Conservation (phyloP, 1,284 basidiomycete species). For the Neolentinus lepideus region DNA sequence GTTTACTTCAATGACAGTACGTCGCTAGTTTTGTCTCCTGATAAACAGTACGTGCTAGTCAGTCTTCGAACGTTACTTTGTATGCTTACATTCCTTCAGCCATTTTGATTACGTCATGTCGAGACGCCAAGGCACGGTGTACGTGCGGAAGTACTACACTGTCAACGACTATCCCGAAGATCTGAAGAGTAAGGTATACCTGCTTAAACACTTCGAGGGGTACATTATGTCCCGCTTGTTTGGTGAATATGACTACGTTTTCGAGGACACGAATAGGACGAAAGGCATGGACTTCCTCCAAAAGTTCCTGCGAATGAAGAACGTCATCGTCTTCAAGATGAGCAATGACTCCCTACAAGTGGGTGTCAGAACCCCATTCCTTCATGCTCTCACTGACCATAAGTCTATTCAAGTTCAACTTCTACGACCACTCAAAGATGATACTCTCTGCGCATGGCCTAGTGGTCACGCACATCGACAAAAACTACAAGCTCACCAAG, state of each 20-base stretch:
- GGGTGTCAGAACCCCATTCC: constrained; percentile 14
- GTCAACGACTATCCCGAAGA: constrained; percentile 65
- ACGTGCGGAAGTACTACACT: constrained; percentile 61
- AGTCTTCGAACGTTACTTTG: background rate
- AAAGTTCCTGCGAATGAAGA: constrained; percentile 94
- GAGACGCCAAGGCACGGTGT: constrained; percentile 54
- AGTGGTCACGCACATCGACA: constrained; percentile 85
- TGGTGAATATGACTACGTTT: constrained; percentile 78
- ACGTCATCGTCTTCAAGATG: constrained; percentile 94
- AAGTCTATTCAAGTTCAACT: constrained; percentile 75
- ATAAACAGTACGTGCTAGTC: constrained; percentile 60
- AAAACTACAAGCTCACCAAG: constrained; percentile 73
- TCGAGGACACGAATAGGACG: constrained; percentile 56
- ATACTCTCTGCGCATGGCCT: constrained; percentile 79
- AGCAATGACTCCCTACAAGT: constrained; percentile 92
- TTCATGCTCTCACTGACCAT: background rate
- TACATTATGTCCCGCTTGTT: constrained; percentile 89
- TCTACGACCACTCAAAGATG: constrained; percentile 95
- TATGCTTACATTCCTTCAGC: constrained; percentile 29
- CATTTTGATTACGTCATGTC: constrained; percentile 82
- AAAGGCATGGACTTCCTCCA: constrained; percentile 93
- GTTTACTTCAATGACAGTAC: constrained; percentile 97
- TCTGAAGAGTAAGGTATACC: constrained; percentile 81
- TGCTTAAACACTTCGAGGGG: constrained; percentile 87
- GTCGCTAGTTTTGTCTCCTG: constrained; percentile 76